Evolutionary conservation across 768 basidiomycete species (phyloP).

Genomic region (Pleurotus tuoliensis): DNA sequence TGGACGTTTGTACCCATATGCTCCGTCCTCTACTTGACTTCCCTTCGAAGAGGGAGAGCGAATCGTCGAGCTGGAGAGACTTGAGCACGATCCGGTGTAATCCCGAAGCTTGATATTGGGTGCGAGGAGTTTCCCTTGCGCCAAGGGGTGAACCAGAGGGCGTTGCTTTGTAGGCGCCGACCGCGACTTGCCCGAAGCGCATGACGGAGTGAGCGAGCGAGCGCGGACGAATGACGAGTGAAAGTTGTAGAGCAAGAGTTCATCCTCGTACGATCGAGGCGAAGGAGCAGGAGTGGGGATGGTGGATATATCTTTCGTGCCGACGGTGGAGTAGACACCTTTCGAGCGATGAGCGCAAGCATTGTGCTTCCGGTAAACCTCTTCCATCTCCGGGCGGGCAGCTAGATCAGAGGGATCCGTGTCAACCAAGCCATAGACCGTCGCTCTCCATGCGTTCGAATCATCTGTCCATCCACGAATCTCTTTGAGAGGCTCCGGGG

Average conservation of each 20-base stretch:
- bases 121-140: conserved; percentile 61
- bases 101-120: conserved; percentile 40
- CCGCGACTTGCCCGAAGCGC: background rate
- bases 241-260: conserved; percentile 53
- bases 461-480: conserved; percentile 73
- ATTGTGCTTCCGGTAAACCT: conserved; percentile 40
- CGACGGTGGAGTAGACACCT: conserved; percentile 47
- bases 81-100: conserved; percentile 31
- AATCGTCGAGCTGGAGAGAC: conserved; percentile 30
- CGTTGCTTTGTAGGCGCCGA: conserved; percentile 40
- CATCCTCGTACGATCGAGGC: conserved; percentile 23
- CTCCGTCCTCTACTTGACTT: conserved; percentile 21
- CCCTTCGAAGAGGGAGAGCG: conserved; percentile 18
- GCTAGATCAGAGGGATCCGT: conserved; percentile 17
- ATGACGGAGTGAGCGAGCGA: background rate
- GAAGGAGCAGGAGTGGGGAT: conserved; percentile 4
- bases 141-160: conserved; percentile 52
- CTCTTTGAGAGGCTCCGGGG: conserved; percentile 41
- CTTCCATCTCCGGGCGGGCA: conserved; percentile 18
- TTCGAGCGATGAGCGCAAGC: conserved; percentile 48
- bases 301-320: conserved; percentile 19
- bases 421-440: conserved; percentile 52
- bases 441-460: conserved; percentile 59
- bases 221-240: conserved; percentile 43
- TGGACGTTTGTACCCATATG: conserved; percentile 30